phyloP scores from a whole-genome alignment of 177 flowering plant genomes.

The Telopea speciosissima region DNA sequence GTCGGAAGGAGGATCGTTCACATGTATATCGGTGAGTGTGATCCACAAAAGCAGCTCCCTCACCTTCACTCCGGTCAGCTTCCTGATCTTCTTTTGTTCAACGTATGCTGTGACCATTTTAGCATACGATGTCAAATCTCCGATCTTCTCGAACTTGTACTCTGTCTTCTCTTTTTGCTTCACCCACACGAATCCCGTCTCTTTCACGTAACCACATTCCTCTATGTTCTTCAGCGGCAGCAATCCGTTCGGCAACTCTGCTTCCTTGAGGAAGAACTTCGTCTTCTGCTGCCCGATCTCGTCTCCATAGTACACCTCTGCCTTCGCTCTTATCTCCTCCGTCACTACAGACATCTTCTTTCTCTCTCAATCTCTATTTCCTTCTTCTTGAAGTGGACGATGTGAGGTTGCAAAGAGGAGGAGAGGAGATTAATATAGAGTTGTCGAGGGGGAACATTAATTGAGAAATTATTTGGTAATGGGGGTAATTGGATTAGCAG shows the following conservation, averaged over 20 bases:
- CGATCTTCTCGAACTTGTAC: conserved; percentile 49
- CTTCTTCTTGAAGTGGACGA: no score
- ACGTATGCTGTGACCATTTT: conserved; percentile 54
- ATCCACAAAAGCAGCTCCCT: conserved; percentile 76
- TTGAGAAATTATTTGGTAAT: no score
- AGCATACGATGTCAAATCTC: conserved; percentile 40
- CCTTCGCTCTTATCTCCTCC: conserved; percentile 55
- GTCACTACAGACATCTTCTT: conserved; percentile 42
- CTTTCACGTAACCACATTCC: conserved; percentile 53
- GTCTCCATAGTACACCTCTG: conserved; percentile 59
- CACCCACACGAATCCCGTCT: conserved; percentile 77
- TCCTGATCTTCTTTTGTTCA: conserved; percentile 54
- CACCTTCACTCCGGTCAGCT: conserved; percentile 66
- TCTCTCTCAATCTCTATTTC: background rate
- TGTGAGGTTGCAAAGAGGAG: no score
- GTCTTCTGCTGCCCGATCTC: conserved; percentile 51
- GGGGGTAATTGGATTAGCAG: no score
- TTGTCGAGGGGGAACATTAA: no score
- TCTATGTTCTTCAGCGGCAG: conserved; percentile 58
- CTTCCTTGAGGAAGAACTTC: conserved; percentile 36
- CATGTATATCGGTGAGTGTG: conserved; percentile 35
- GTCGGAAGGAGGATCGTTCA: conserved; percentile 28
- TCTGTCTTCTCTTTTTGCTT: conserved; percentile 58
- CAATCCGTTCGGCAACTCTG: conserved; percentile 63
- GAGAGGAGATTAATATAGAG: no score